Evolutionary conservation across 208 protist species (phyloP), one percentile per base, ranked within the genome.

Genomic region (Leptomonas seymouri): DNA sequence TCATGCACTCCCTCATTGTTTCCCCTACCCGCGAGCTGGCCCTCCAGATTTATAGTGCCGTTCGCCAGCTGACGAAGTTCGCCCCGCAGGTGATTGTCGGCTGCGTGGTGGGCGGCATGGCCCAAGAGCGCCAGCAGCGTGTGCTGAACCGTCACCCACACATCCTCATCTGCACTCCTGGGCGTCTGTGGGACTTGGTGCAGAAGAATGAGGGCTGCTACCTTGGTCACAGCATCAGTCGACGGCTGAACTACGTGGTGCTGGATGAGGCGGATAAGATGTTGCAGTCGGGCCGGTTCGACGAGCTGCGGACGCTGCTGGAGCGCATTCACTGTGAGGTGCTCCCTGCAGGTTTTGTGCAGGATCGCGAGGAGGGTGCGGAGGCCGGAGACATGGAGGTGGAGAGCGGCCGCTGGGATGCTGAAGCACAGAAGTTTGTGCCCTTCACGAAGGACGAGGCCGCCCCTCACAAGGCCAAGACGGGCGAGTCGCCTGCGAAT

Each of bases 181-280:
- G 94, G 70, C 86, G 93, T 51, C 82, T 97, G 48, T 93, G 85
- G 86, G 92, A 93, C 64, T 80, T 97, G 20, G 79, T 93, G 46
- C 77, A 95, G 78, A 82, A 93, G 76, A 95, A 95, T 76, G 92
- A 93, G 59, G 89, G 89, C 66, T 93, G 87, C 73, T 97, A 93
- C 85, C 82, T 97, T 36, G 96, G 94, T 65, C 99, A 99, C 79
- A 93, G 99, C 53, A 92, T 98, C 42, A 92, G 89, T 51, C 89
- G 99, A 18, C 89, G 87, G 21, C 85, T 97, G 68, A 57, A 71
- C 55, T 99, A 93, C 78, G 80, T 99, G 0, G 97, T 99, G 9
- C 85, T 99, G 6, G 99, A 99, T 81, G 99, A 99, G 82, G 98
- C 98, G 0, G 99, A 99, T 71, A 87, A 98, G 63, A 98, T 99